Base-by-base conservation (phyloP, 768 basidiomycete genomes). In the Auriscalpium orientale region DNA sequence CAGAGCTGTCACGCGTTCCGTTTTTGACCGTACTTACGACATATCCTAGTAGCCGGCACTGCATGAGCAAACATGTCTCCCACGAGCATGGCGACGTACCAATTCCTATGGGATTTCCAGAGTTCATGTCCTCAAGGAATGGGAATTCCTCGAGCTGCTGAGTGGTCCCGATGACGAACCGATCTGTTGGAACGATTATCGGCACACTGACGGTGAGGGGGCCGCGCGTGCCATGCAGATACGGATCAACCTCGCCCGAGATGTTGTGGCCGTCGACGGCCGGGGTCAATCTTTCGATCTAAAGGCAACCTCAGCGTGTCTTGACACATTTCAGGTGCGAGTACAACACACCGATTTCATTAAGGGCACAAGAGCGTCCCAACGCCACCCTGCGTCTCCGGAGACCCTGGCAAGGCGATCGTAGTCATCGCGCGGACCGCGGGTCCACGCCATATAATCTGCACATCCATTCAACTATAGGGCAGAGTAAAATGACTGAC, bases 51-150 rank as follows among this genome's bases (percentile, higher is more conserved):
- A n/a, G 5, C 15, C 20, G 22, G 22, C 22, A 28, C 22, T 28
- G 22, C 22, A 28, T 28, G 22, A 28, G 22, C 22, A 28, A 2
- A 28, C 5, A 28, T 28, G 22, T 28, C 22, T 28, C 22, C 22
- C 22, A 28, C 22, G 5, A 28, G 22, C 22, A 28, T 28, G 22
- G 22, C 22, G 5, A 28, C 22, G 51, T 36, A 76, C 77, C 71
- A 40, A 77, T 50, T 4, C 79, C 79, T 7, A 77, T 53, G 0
- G 71, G 69, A 9, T 62, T 65, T 10, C 79, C 78, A 22, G 71
- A 69, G 56, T 78, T 77, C 54, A 67, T 66, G 60, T 79, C 79
- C 13, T 65, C 35, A 56, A 74, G 74, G 58, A 67, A 77, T 2
- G 72, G 67, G 55, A 73, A 6, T 72, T 56, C 52, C 74, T 65